A percentile compares a stretch with the other conserved stretches of the same genome.
Evolutionary conservation across 2,329 filamentous ascomycete species (phyloP).

Genomic region (Thelonectria blattea): DNA sequence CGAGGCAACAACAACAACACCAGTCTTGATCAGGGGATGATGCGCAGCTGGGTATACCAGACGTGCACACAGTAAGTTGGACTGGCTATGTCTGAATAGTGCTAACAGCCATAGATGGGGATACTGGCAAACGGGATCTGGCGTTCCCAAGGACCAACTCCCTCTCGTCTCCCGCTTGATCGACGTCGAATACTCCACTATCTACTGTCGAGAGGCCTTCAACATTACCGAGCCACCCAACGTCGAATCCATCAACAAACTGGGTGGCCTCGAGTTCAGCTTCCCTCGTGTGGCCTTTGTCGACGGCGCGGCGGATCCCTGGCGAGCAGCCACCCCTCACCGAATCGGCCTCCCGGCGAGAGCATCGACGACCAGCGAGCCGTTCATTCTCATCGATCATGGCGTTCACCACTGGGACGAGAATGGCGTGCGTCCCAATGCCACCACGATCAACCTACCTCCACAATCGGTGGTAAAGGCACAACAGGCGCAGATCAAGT

Average conservation of each 20-base stretch:
- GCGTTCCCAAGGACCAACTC: slow-evolving; percentile 66
- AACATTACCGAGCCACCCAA: slow-evolving; percentile 70
- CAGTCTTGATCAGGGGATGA: slow-evolving; percentile 27
- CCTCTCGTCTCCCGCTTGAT: slow-evolving; percentile 76
- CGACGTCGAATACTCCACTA: slow-evolving; percentile 65
- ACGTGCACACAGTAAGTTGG: slow-evolving; percentile 58
- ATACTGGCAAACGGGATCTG: slow-evolving; percentile 75
- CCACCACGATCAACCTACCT: slow-evolving; percentile 67
- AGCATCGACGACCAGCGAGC: slow-evolving; percentile 67
- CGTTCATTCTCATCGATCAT: slow-evolving; percentile 74
- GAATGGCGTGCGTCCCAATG: slow-evolving; percentile 63
- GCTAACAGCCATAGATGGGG: slow-evolving; percentile 66
- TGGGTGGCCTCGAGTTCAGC: slow-evolving; percentile 74
- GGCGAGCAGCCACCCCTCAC: slow-evolving; percentile 76
- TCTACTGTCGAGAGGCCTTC: slow-evolving; percentile 71
- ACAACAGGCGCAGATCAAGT: slow-evolving; percentile 63
- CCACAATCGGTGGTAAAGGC: slow-evolving; percentile 63
- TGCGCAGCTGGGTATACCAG: slow-evolving; percentile 58
- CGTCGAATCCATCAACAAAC: slow-evolving; percentile 73
- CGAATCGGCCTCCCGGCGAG: slow-evolving; percentile 65
- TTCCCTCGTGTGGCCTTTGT: slow-evolving; percentile 78
- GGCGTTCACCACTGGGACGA: slow-evolving; percentile 86
- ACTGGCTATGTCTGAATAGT: not conserved
- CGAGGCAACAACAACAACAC: slow-evolving; percentile 31
- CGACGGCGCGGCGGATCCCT: slow-evolving; percentile 80